These are phyloP conservation scores for Leccinum sublutescens DNA, from an alignment of 768 basidiomycete species.

Conservation along the genomic window DNA sequence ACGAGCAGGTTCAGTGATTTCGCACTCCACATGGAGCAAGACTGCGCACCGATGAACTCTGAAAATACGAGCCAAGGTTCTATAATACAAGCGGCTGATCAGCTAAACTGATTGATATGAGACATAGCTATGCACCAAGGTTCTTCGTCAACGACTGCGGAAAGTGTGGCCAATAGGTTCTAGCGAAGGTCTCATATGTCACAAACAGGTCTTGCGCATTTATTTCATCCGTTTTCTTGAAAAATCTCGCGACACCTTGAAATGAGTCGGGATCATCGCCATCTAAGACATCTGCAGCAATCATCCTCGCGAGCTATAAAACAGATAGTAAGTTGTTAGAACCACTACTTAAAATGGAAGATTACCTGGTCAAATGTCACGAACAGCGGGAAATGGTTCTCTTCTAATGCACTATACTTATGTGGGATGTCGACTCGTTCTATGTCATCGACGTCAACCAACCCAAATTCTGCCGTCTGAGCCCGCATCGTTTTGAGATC, in stretches of 20 bases:
- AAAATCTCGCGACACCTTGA: slow-evolving; percentile 10
- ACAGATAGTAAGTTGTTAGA: background rate
- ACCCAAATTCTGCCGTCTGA: slow-evolving; percentile 25
- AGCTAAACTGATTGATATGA: background rate
- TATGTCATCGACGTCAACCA: slow-evolving; percentile 35
- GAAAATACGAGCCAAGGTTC: slow-evolving; percentile 63
- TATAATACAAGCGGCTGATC: background rate
- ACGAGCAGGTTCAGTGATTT: background rate
- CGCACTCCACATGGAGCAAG: background rate
- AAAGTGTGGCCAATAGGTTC: slow-evolving; percentile 60
- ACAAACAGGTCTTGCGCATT: slow-evolving; percentile 31
- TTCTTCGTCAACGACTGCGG: slow-evolving; percentile 47
- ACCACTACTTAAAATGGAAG: background rate
- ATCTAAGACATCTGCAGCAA: slow-evolving; percentile 23
- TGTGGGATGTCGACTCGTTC: slow-evolving; percentile 35
- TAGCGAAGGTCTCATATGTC: slow-evolving; percentile 47
- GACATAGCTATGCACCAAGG: background rate
- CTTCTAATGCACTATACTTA: slow-evolving; percentile 53
- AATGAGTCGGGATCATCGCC: slow-evolving; percentile 2
- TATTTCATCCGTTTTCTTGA: slow-evolving; percentile 14
- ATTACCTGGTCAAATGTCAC: slow-evolving; percentile 61
- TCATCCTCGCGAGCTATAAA: slow-evolving; percentile 25
- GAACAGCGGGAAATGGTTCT: slow-evolving; percentile 68
- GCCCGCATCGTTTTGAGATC: slow-evolving; percentile 36
- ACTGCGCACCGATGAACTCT: slow-evolving; percentile 57